Conservation (phyloP, 2,329 filamentous ascomycete species). For the Alternaria tenuissima region DNA sequence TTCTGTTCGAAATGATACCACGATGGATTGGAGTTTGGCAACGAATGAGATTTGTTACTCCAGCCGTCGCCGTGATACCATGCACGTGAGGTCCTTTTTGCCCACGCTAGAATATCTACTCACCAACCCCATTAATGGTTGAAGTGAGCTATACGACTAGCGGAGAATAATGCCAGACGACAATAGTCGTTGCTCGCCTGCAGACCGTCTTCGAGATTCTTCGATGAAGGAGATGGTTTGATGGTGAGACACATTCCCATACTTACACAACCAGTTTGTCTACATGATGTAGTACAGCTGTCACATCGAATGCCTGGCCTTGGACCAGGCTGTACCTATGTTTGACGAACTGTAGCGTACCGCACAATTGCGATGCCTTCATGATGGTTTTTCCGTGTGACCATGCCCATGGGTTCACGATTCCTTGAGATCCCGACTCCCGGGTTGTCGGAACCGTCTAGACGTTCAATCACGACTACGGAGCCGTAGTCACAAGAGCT, state of each 20-base stretch:
- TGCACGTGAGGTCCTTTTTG: constrained; percentile 22
- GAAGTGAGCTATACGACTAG: constrained; percentile 88
- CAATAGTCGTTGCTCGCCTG: constrained; percentile 71
- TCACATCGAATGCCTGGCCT: neutral
- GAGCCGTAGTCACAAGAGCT: neutral
- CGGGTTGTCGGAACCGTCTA: neutral
- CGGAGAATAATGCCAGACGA: constrained; percentile 75
- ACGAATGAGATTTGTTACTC: constrained; percentile 36
- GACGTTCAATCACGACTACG: no score
- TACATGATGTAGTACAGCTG: neutral
- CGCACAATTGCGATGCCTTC: neutral
- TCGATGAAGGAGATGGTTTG: constrained; percentile 79
- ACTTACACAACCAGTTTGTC: neutral
- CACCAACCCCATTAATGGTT: constrained; percentile 77
- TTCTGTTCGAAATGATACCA: constrained; percentile 45
- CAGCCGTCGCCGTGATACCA: constrained; percentile 33
- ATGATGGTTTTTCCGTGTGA: neutral
- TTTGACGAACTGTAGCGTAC: neutral
- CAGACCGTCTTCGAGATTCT: constrained; percentile 75
- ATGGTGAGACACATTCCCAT: constrained; percentile 69
- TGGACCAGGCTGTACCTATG: neutral
- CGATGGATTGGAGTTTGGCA: constrained; percentile 36
- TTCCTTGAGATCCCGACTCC: neutral
- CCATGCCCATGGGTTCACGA: neutral
- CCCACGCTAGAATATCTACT: constrained; percentile 85